Conservation (phyloP, 225 moss, liverwort and hornwort species). For the Physcomitrellopsis africana region DNA sequence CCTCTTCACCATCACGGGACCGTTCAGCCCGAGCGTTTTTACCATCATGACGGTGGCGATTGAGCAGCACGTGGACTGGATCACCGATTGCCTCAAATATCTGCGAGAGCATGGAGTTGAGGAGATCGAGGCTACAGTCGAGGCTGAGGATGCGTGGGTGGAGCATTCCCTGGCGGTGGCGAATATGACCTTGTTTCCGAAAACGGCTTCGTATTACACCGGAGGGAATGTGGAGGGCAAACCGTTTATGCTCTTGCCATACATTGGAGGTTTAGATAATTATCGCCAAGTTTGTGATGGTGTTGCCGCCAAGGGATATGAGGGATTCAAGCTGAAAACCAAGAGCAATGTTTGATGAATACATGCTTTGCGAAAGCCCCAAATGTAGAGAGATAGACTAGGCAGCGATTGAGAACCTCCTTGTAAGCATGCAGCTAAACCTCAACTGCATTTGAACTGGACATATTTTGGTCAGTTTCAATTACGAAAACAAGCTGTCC, state of each 20-base stretch:
- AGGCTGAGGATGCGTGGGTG: conserved; percentile 33
- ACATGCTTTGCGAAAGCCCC: neutral
- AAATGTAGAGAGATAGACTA: no score
- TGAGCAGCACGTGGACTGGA: conserved; percentile 46
- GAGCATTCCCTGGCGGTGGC: conserved; percentile 10
- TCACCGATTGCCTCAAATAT: conserved; percentile 22
- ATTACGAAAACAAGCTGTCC: no score
- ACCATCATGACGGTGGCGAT: conserved; percentile 1
- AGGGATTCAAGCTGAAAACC: conserved; percentile 17
- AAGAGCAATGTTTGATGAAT: neutral
- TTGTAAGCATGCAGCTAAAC: no score
- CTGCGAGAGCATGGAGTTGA: neutral
- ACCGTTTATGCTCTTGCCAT: neutral
- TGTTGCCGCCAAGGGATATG: conserved; percentile 15
- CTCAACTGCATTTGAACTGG: no score
- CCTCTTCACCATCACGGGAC: conserved; percentile 33
- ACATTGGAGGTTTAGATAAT: neutral
- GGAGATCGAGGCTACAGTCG: conserved; percentile 10
- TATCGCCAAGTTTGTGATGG: neutral
- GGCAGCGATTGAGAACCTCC: no score
- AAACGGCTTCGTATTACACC: neutral
- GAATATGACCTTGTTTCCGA: neutral
- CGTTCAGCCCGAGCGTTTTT: conserved; percentile 32
- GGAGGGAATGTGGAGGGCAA: conserved; percentile 15
- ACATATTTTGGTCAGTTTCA: no score